These are phyloP conservation scores for Chloris gayana DNA, from an alignment of 176 grass and related monocot species.

Conservation along the genomic window DNA sequence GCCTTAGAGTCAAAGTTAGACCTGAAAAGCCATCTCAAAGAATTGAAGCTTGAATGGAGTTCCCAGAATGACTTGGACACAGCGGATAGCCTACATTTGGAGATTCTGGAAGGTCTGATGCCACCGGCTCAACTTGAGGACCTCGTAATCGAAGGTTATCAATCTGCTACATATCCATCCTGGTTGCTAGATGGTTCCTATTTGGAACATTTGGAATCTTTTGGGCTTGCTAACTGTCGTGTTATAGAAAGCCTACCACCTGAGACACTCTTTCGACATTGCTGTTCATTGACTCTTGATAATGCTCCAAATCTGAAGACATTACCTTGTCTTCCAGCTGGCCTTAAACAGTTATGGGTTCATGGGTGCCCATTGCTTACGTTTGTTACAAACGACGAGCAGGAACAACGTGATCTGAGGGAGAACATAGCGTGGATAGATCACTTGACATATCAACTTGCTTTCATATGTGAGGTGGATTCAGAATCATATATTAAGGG, in stretches of 20 bases:
- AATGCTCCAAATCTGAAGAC: neutral
- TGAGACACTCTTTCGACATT: neutral
- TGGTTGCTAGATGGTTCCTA: slow-evolving; percentile 10
- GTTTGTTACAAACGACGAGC: neutral
- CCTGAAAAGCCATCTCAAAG: neutral
- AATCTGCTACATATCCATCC: neutral
- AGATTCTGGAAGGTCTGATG: slow-evolving; percentile 2
- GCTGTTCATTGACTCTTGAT: neutral
- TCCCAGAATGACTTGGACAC: neutral
- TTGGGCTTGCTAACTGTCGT: neutral
- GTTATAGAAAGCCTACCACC: neutral
- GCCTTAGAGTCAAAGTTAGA: neutral
- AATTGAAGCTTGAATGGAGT: neutral
- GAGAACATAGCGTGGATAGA: neutral
- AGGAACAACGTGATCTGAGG: neutral
- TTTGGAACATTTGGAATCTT: neutral
- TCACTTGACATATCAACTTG: neutral
- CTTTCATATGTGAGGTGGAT: neutral
- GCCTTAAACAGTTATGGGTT: neutral
- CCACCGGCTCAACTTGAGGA: neutral
- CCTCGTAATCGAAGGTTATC: neutral
- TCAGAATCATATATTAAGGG: neutral
- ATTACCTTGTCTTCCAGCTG: slow-evolving; percentile 1
- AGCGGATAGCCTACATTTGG: neutral
- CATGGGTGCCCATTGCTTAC: neutral